These are phyloP conservation scores for Zea mays DNA, from an alignment of 176 grass and related monocot genomes.

Conservation along the genomic window DNA sequence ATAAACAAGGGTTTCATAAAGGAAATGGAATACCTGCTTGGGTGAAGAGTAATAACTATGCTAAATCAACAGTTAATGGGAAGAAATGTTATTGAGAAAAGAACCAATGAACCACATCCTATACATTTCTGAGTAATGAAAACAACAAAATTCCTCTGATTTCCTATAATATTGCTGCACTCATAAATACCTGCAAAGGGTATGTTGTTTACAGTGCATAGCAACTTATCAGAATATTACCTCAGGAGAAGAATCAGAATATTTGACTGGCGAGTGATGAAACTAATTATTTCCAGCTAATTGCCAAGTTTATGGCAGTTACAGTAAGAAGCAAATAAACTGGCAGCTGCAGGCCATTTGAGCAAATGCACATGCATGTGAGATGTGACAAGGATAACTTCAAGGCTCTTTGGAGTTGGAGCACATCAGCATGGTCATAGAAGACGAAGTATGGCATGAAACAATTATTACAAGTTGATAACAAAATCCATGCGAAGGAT, in stretches of 20 bases:
- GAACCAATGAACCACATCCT: background rate
- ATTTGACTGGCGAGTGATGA: background rate
- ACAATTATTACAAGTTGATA: background rate
- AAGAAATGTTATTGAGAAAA: conserved; percentile 23
- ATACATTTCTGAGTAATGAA: conserved; percentile 16
- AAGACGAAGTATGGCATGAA: background rate
- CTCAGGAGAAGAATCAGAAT: background rate
- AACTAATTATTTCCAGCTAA: background rate
- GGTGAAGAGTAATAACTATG: conserved; percentile 20
- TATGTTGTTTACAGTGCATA: conserved; percentile 1
- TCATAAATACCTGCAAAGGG: background rate
- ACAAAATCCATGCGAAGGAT: background rate
- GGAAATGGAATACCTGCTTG: conserved; percentile 9
- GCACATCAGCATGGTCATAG: background rate
- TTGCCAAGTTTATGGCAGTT: background rate
- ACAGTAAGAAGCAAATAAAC: background rate
- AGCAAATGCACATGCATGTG: conserved; percentile 17
- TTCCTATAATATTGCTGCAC: background rate
- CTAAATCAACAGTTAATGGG: background rate
- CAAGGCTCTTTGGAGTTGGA: conserved; percentile 8
- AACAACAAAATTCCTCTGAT: background rate
- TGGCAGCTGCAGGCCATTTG: background rate
- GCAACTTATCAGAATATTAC: background rate
- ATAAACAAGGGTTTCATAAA: conserved; percentile 3
- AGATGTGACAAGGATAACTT: background rate